phyloP scores from a whole-genome alignment of 352 stramenopile genomes.

The Peronospora destructor region DNA sequence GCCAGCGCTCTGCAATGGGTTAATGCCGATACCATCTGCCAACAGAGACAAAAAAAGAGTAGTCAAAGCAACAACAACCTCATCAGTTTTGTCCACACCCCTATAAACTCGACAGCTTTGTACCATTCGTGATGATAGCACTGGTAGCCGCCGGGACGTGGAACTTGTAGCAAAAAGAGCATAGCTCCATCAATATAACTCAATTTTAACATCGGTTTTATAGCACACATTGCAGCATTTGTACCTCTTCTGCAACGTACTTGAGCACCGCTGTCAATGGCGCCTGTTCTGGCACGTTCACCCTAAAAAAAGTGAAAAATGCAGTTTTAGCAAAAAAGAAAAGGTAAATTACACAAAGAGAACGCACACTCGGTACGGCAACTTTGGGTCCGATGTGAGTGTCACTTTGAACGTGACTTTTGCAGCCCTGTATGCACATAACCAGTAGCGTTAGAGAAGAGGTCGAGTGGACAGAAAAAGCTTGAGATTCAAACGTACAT shows the following conservation, averaged over 20 bases:
- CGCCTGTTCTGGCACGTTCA: conserved; percentile 76
- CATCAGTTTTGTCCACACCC: conserved; percentile 3
- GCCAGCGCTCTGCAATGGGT: conserved; percentile 68
- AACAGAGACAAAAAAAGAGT: neutral
- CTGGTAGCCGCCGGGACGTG: conserved; percentile 71
- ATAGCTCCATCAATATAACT: conserved; percentile 12
- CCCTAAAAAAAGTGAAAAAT: conserved; percentile 21
- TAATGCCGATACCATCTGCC: conserved; percentile 83
- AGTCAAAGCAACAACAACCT: conserved; percentile 5
- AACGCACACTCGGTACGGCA: conserved; percentile 69
- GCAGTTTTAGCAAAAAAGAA: neutral
- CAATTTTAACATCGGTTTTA: neutral
- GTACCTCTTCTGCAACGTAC: conserved; percentile 76
- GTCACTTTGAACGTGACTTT: conserved; percentile 87
- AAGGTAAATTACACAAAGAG: neutral
- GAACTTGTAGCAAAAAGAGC: conserved; percentile 37
- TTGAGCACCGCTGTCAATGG: conserved; percentile 83
- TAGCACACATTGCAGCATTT: neutral
- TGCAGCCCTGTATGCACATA: conserved; percentile 29
- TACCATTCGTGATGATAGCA: conserved; percentile 85
- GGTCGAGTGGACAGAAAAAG: neutral
- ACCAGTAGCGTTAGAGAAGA: conserved; percentile 3
- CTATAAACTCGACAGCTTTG: neutral
- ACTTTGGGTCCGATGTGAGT: conserved; percentile 81
- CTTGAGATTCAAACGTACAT: conserved; percentile 14